Conservation (phyloP, 441 rosid genomes). For the Gossypium gossypioides region DNA sequence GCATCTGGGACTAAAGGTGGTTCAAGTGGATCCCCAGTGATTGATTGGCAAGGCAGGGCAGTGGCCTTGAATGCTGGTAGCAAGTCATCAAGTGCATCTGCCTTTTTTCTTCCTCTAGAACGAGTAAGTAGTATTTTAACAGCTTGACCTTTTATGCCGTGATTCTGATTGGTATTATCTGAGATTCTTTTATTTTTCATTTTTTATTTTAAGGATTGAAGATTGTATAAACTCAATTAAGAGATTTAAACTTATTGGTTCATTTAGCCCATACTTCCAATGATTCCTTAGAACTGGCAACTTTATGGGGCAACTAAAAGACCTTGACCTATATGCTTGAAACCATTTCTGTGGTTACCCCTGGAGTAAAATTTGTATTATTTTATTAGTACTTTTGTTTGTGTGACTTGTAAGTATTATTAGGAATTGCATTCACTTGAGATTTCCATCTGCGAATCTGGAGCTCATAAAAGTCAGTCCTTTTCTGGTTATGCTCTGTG, state of each 20-base stretch:
- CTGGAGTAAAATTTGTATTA: neutral
- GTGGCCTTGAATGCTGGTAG: conserved; percentile 98
- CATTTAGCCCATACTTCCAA: neutral
- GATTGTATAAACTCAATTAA: neutral
- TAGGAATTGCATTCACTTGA: neutral
- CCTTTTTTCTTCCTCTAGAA: conserved; percentile 80
- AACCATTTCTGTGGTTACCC: neutral
- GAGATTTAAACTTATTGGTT: neutral
- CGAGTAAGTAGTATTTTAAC: conserved; percentile 47
- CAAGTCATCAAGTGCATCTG: conserved; percentile 84
- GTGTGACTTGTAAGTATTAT: neutral
- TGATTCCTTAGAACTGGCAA: neutral
- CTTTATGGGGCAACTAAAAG: neutral
- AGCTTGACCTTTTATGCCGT: conserved; percentile 5
- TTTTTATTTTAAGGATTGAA: neutral
- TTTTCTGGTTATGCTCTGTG: neutral
- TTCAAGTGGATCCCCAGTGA: conserved; percentile 98
- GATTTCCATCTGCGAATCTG: neutral
- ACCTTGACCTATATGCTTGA: neutral
- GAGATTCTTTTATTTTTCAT: neutral
- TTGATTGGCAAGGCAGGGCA: conserved; percentile 92
- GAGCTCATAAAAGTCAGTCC: neutral
- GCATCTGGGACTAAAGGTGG: conserved; percentile 98
- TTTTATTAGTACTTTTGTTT: neutral
- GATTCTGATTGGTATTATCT: conserved; percentile 8